Base-by-base conservation (phyloP, 208 protist species). In the Acanthamoeba royreba region DNA sequence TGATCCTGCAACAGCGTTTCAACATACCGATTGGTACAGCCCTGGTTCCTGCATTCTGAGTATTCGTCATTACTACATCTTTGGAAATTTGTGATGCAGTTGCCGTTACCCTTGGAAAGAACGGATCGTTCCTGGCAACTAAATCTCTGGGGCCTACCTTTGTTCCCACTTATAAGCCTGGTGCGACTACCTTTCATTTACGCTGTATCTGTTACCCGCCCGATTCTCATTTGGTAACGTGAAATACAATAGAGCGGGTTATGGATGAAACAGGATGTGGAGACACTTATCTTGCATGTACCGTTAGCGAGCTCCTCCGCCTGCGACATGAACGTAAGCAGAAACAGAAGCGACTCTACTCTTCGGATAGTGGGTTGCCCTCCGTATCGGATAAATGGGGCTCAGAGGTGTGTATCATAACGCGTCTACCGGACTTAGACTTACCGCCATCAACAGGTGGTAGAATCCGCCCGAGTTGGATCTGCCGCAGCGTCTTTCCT, bases 91-190 rank as follows among this genome's bases (percentile, higher is more conserved):
- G 42, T 3, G 8, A 46, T 38, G 42, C 31, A 81, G 79, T 88
- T 33, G 38, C 79, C 19, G 79, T 88, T 25, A 88, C 79, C 42
- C 9, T 88, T 33, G 79, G 79, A 17, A 47, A 47, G 38, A 88
- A 88, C 35, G 79, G 79, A 2, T 88, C 79, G 11, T 88, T 47
- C 31, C 15, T 88, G 31, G 25, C 31, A 2, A 88, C 79, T 15
- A 35, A 88, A 35, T 19, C 79, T 9, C 46, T 61, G 25, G 79
- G 49, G n/a, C 17, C 33, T 15, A 42, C 35, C 42, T 88, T 63
- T 63, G 79, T 88, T 15, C 79, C 79, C 43, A 88, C 79, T 33
- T 88, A 88, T 35, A 88, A 88, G 49, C 79, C 79, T 19, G 79
- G 79, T 88, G 31, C 7, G 5, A 3, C 15, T 22, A 7, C 46